Conservation (phyloP, 1,139 yeast genomes). For the Magnusiomyces paraingens region DNA sequence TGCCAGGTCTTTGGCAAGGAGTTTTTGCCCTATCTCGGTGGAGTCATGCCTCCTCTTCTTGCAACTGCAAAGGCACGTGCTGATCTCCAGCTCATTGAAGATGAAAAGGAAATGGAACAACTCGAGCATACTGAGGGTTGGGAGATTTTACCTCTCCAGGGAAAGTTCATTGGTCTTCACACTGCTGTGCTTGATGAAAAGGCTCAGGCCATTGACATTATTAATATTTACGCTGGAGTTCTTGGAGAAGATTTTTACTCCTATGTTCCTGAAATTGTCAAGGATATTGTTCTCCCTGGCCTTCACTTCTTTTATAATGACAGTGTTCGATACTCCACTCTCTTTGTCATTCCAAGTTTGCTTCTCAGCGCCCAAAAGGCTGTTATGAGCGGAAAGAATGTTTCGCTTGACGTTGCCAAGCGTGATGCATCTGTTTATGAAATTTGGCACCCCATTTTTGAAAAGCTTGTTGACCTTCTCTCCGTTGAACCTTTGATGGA, state of each 20-base stretch:
- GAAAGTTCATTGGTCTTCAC: conserved; percentile 91
- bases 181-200: conserved; percentile 90
- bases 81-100: conserved; percentile 78
- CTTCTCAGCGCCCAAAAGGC: conserved; percentile 47
- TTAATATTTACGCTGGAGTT: conserved; percentile 81
- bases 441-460: conserved; percentile 68
- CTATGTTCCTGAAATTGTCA: conserved; percentile 72
- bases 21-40: conserved; percentile 78
- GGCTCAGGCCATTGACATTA: conserved; percentile 82
- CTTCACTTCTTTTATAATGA: conserved; percentile 88
- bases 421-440: conserved; percentile 43
- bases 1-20: conserved; percentile 82
- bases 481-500: conserved; percentile 81
- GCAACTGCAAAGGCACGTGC: conserved; percentile 84
- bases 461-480: conserved; percentile 61
- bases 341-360: conserved; percentile 74
- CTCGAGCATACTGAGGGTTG: conserved; percentile 83
- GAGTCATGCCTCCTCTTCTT: conserved; percentile 84
- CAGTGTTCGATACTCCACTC: conserved; percentile 88
- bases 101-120: conserved; percentile 80
- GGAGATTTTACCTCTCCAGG: conserved; percentile 89
- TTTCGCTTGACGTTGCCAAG: conserved; percentile 41
- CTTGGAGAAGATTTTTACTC: conserved; percentile 77
- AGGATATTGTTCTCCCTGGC: conserved; percentile 79
- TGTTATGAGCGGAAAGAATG: conserved; percentile 22